phyloP scores from a whole-genome alignment of 1,284 basidiomycete species.

The Coniophora puteana region DNA sequence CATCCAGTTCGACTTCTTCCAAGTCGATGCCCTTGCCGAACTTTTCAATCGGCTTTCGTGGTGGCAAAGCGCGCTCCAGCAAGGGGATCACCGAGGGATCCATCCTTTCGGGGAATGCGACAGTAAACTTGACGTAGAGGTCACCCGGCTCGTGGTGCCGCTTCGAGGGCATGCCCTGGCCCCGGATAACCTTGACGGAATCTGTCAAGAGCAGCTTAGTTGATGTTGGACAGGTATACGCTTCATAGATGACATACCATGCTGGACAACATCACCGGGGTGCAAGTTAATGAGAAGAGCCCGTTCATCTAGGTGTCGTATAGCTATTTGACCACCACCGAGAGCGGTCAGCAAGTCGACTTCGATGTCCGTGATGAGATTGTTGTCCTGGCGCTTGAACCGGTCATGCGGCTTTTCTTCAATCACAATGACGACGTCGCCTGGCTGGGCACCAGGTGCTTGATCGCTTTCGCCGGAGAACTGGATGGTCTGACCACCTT shows the following conservation, averaged over 20 bases:
- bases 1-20: constrained; percentile 87
- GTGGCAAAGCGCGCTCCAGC: constrained; percentile 87
- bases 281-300: constrained; percentile 82
- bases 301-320: constrained; percentile 94
- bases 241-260: constrained; percentile 55
- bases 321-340: constrained; percentile 87
- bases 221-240: constrained; percentile 1
- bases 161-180: constrained; percentile 98
- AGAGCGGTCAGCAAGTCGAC: constrained; percentile 94
- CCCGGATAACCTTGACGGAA: constrained; percentile 86
- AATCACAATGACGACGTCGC: constrained; percentile 96
- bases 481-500: constrained; percentile 93
- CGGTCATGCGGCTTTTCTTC: constrained; percentile 93
- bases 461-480: constrained; percentile 98
- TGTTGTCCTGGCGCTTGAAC: constrained; percentile 93
- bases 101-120: constrained; percentile 89
- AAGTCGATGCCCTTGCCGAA: constrained; percentile 66
- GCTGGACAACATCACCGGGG: constrained; percentile 92
- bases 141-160: constrained; percentile 97
- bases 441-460: constrained; percentile 85
- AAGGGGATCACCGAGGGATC: constrained; percentile 64
- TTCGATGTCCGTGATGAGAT: constrained; percentile 85
- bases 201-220: constrained; percentile 42
- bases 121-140: constrained; percentile 84
- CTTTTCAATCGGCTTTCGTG: constrained; percentile 69